phyloP scores from a whole-genome alignment of 768 basidiomycete species.

The Trametes meyenii region DNA sequence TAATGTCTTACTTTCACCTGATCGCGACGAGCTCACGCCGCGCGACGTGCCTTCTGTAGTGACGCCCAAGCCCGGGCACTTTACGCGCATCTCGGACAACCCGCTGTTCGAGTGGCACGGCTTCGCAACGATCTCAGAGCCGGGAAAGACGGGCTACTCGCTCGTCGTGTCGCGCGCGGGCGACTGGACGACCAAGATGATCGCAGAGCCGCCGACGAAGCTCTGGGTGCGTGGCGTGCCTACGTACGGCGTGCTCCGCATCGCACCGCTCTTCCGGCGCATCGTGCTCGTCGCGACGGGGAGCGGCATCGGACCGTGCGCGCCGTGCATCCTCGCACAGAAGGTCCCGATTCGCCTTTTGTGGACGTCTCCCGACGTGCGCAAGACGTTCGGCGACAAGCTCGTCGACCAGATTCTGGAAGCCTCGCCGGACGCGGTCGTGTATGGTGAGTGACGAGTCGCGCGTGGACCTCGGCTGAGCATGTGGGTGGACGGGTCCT shows the following conservation, averaged over 20 bases:
- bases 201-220: constrained; percentile 53
- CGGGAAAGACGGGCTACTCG: constrained; percentile 45
- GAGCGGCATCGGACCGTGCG: constrained; percentile 62
- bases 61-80: constrained; percentile 39
- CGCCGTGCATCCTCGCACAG: constrained; percentile 54
- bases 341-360: constrained; percentile 55
- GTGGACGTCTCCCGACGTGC: constrained; percentile 65
- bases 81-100: constrained; percentile 41
- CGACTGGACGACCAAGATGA: constrained; percentile 60
- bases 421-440: constrained; percentile 56
- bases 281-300: constrained; percentile 62
- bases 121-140: constrained; percentile 55
- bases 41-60: constrained; percentile 16
- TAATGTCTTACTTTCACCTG: constrained; percentile 13
- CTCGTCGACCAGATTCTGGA: constrained; percentile 57
- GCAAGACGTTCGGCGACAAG: constrained; percentile 63
- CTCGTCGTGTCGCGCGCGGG: constrained; percentile 60
- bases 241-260: constrained; percentile 55
- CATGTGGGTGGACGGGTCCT: background rate
- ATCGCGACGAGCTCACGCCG: constrained; percentile 25
- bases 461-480: background rate
- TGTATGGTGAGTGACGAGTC: constrained; percentile 58
- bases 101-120: constrained; percentile 63
- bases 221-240: constrained; percentile 64
- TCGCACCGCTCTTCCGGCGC: constrained; percentile 57